Evolutionary conservation across 345 rosid species (phyloP), one percentile per base, ranked within the genome.

Genomic region (Lepidium aucheri): DNA sequence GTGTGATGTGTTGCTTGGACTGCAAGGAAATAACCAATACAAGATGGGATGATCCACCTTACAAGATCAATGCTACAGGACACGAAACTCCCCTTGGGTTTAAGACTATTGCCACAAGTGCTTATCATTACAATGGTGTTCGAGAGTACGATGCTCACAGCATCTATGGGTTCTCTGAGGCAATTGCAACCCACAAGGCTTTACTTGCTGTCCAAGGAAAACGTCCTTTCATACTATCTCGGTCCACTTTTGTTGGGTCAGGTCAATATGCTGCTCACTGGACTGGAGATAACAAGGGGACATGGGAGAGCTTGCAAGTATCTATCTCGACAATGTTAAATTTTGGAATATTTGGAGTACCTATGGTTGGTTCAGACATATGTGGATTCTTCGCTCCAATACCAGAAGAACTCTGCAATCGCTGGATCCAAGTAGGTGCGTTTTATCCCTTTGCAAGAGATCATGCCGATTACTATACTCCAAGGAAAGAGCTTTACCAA

Each of bases 281-380:
- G 99, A 95, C 99, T 0, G 96, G 97, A 58, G 99, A 95, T 60
- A 95, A 91, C 53, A 39, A 91, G 74, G 99, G 95, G 22, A 95
- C 91, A 3, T 95, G 99, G 99, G 80, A 95, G 34, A 79, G 90
- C 80, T 74, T 95, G 69, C 90, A 63, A 79, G 87, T 85, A 50
- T 95, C 99, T 34, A 91, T 95, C 56, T 82, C 96, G 11, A 95
- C 97, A 0, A 79, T 91, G 91, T 60, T 95, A 70, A 95, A 91
- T 55, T 95, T 95, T 8, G 99, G 99, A 28, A 76, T 91, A 18
- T 95, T 94, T 14, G 96, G 97, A 14, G 87, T 95, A 60, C 91
- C 97, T 1, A 95, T 91, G 99, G 99, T 95, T 45, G 97, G 99
- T 56, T 77, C 97, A 6, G 97, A 90, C 64, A 94, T 94, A 53